A percentile compares a stretch with the other conserved stretches of the same genome.
Conservation (phyloP, 108 stramenopile genomes). For the Heterococcus sp. region DNA sequence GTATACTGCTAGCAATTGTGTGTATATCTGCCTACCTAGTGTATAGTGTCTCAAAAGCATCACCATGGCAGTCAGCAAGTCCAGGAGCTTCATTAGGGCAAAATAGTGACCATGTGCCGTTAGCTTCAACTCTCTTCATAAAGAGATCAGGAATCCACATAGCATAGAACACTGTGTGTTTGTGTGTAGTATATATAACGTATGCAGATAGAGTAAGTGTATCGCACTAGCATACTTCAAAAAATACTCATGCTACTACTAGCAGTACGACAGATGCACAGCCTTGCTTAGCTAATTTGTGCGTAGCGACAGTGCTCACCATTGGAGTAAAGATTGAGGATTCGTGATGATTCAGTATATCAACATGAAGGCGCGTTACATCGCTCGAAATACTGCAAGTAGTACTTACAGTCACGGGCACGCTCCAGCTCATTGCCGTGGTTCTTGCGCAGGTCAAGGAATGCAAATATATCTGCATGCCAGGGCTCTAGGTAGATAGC, state of each 20-base stretch:
- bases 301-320: too few relatives aligned
- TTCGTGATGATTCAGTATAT: too few relatives aligned
- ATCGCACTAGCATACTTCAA: too few relatives aligned
- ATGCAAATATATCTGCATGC: constrained; percentile 94
- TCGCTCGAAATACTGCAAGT: too few relatives aligned
- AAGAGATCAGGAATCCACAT: constrained; percentile 97
- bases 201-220: too few relatives aligned
- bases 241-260: too few relatives aligned
- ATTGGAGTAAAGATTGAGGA: too few relatives aligned
- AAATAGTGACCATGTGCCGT: constrained; percentile 87
- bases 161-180: constrained; percentile 97
- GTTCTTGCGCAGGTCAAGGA: constrained; percentile 89
- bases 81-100: constrained; percentile 88
- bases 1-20: too few relatives aligned
- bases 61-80: constrained; percentile 73
- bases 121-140: constrained; percentile 88
- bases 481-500: constrained; percentile 98
- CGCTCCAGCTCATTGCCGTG: constrained; percentile 89
- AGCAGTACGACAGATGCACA: too few relatives aligned
- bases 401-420: constrained; percentile 85
- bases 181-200: too few relatives aligned
- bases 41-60: constrained; percentile 89
- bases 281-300: too few relatives aligned
- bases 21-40: constrained; percentile 71
- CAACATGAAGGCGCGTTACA: too few relatives aligned